Conservation (phyloP, 306 rosid species). For the Glycine latifolia region DNA sequence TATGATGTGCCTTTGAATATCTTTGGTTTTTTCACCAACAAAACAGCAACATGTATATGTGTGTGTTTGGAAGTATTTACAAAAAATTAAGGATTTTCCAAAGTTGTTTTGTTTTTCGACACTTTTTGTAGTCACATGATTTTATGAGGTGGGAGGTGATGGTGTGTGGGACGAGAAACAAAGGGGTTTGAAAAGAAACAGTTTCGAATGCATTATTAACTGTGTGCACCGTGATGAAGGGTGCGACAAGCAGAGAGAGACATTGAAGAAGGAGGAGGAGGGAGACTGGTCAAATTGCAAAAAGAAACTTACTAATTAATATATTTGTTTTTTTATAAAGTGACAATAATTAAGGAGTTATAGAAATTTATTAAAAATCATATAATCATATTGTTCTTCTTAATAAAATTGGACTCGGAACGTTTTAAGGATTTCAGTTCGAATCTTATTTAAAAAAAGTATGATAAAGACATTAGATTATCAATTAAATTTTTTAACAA, state of each 20-base stretch:
- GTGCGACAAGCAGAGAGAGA: neutral
- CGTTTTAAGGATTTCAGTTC: too few relatives aligned
- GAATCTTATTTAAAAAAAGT: too few relatives aligned
- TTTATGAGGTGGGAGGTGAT: neutral
- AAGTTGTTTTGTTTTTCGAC: neutral
- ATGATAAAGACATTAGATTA: too few relatives aligned
- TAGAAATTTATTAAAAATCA: too few relatives aligned
- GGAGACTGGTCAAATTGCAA: too few relatives aligned
- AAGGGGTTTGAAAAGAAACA: neutral
- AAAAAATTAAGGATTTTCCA: slow-evolving; percentile 1
- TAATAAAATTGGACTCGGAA: too few relatives aligned
- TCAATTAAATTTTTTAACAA: too few relatives aligned
- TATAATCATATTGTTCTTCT: too few relatives aligned
- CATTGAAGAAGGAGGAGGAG: neutral
- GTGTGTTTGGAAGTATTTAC: slow-evolving; percentile 25
- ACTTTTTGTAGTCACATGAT: slow-evolving; percentile 19
- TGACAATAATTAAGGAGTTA: too few relatives aligned
- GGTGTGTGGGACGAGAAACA: neutral
- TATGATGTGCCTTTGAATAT: neutral
- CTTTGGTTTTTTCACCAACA: slow-evolving; percentile 50
- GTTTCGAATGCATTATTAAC: neutral
- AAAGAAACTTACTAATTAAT: too few relatives aligned
- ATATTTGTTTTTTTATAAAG: too few relatives aligned
- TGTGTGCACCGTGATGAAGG: neutral
- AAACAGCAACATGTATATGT: slow-evolving; percentile 1